Percentiles rank a stretch among this genome's conserved stretches.
phyloP scores from a whole-genome alignment of 768 basidiomycete species.

The Hypsizygus marmoreus region DNA sequence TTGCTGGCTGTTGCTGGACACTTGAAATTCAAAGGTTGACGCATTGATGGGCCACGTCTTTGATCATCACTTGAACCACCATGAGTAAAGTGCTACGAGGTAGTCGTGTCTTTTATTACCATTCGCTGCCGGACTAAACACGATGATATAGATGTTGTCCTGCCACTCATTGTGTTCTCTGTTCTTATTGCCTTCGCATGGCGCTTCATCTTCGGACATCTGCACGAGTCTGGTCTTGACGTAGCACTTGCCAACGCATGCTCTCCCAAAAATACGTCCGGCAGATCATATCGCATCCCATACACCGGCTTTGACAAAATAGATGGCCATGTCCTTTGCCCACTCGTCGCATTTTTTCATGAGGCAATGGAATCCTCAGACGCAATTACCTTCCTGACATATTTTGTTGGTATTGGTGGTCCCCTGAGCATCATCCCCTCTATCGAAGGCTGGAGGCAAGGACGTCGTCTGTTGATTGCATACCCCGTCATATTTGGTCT shows the following conservation, averaged over 20 bases:
- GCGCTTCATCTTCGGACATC: slow-evolving; percentile 36
- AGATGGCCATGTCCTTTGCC: slow-evolving; percentile 42
- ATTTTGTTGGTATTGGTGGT: slow-evolving; percentile 35
- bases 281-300: slow-evolving; percentile 35
- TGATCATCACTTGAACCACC: no score
- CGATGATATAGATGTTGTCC: slow-evolving; percentile 12
- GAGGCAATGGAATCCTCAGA: slow-evolving; percentile 32
- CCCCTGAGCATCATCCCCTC: slow-evolving; percentile 43
- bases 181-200: slow-evolving; percentile 34
- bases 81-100: slow-evolving; percentile 12
- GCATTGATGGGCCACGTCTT: no score
- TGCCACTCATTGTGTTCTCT: slow-evolving; percentile 43
- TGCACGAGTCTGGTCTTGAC: slow-evolving; percentile 29
- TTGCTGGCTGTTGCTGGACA: no score
- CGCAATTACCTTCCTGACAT: slow-evolving; percentile 34
- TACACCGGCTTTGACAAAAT: slow-evolving; percentile 39
- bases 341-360: slow-evolving; percentile 51
- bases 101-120: neutral
- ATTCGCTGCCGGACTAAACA: neutral
- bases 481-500: slow-evolving; percentile 44
- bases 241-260: slow-evolving; percentile 36
- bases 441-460: slow-evolving; percentile 45
- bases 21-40: no score
- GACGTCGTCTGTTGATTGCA: slow-evolving; percentile 35
- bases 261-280: slow-evolving; percentile 14